These are phyloP conservation scores for Diutina pseudorugosa DNA, from an alignment of 1,139 yeast species.

Conservation along the genomic window DNA sequence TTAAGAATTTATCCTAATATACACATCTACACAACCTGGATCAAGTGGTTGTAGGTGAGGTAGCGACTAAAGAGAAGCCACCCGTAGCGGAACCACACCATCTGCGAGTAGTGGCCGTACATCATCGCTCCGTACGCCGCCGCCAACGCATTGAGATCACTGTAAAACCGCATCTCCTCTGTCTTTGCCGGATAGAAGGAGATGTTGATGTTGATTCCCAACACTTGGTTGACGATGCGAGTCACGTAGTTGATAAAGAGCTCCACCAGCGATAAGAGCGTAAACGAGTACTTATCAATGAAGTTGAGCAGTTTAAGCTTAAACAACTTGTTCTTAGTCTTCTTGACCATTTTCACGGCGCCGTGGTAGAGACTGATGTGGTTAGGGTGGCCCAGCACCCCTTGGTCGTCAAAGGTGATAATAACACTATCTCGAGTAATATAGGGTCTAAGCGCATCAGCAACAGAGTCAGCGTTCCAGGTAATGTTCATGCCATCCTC, in stretches of 20 bases:
- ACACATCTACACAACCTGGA: slow-evolving; percentile 11
- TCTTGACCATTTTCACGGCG: slow-evolving; percentile 20
- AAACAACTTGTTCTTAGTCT: slow-evolving; percentile 9
- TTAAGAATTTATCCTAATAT: slow-evolving; percentile 21
- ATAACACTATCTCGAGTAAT: slow-evolving; percentile 15
- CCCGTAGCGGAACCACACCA: slow-evolving; percentile 91
- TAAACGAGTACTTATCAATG: slow-evolving; percentile 39
- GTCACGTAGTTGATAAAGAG: slow-evolving; percentile 24
- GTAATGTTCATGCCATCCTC: slow-evolving; percentile 61
- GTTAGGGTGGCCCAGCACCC: slow-evolving; percentile 80
- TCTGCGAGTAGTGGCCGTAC: slow-evolving; percentile 74
- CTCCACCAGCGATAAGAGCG: slow-evolving; percentile 35
- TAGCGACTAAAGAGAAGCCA: slow-evolving; percentile 75
- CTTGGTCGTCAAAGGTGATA: slow-evolving; percentile 71
- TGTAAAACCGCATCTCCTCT: slow-evolving; percentile 29
- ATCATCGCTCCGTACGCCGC: slow-evolving; percentile 66
- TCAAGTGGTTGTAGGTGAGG: slow-evolving; percentile 62
- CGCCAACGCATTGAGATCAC: slow-evolving; percentile 47
- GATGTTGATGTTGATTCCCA: slow-evolving; percentile 27
- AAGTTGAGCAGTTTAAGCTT: slow-evolving; percentile 35
- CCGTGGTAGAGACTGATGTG: slow-evolving; percentile 62
- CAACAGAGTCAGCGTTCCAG: slow-evolving; percentile 48
- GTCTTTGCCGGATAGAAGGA: slow-evolving; percentile 20
- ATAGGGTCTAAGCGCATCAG: slow-evolving; percentile 13
- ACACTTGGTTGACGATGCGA: slow-evolving; percentile 17